Evolutionary conservation across 371 early-diverging fungal genomes (phyloP), one percentile per base, ranked within the genome.

Genomic region (Thermomucor indicae-seudaticae): DNA sequence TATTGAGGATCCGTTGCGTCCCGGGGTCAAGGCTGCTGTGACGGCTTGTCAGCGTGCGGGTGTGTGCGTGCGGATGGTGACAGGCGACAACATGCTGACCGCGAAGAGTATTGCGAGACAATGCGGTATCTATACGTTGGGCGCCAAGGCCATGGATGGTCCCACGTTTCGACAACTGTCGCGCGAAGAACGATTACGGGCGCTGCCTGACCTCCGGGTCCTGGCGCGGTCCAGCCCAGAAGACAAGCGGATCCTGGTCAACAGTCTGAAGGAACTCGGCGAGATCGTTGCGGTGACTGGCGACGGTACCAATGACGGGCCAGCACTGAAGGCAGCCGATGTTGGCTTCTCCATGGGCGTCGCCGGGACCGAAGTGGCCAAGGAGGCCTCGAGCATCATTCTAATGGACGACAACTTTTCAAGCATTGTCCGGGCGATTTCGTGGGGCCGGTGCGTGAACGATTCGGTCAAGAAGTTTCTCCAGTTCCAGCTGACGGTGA

Each of bases 291-390:
- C 86, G n/a, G 85, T 89, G 1, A 89, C 90, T 7, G 90, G 90
- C 7, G 90, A 89, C 55, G 90, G 90, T 41, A 83, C 81, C 31
- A 83, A 83, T 47, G 81, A 84, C 61, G 88, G 80, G 5, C 86
- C 87, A 12, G 89, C 90, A 6, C 64, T 89, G 25, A 90, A 89
- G 58, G 47, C 69, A 51, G 85, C 90, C 6, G 86, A 90, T 53
- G 84, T 90, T 20, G 90, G 90, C 16, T 86, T 88, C 58, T 75
- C 80, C 11, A 85, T 88, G 90, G 90, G 90, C 38, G 79, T 86
- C 52, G 64, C 83, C n/a, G 90, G 90, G 38, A 86, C 89, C 11
- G 88, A 88, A 54, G 83, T 88, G 4, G 84, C 88, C 35, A 89
- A 88, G 56, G 83, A 87, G 65, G 89, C 89, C 3, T 83, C 86